phyloP scores from a whole-genome alignment of 495 filamentous ascomycete species.

The Daldinia loculata region DNA sequence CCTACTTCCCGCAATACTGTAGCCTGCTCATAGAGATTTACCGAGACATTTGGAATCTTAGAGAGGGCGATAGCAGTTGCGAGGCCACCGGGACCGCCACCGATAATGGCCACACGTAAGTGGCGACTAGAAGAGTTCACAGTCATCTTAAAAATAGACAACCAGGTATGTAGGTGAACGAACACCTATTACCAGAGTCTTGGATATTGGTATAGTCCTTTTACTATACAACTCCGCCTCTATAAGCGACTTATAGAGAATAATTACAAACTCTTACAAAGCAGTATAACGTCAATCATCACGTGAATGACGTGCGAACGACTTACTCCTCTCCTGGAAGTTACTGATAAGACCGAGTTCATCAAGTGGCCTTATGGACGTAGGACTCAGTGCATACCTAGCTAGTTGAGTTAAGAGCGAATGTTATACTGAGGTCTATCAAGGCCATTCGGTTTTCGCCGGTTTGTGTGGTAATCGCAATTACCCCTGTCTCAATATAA shows the following conservation, averaged over 20 bases:
- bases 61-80: conserved; percentile 60
- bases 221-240: background rate
- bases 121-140: conserved; percentile 20
- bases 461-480: background rate
- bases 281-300: conserved; percentile 42
- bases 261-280: conserved; percentile 38
- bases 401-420: background rate
- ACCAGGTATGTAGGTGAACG: background rate
- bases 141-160: conserved; percentile 22
- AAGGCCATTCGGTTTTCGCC: background rate
- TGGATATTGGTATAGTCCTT: background rate
- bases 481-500: conserved; percentile 1
- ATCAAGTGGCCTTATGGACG: conserved; percentile 23
- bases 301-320: conserved; percentile 43
- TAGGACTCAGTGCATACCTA: conserved; percentile 10
- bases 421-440: background rate
- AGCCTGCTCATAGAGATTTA: conserved; percentile 60
- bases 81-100: conserved; percentile 60
- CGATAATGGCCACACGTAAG: conserved; percentile 52
- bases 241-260: background rate
- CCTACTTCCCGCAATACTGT: conserved; percentile 58
- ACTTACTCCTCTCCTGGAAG: background rate
- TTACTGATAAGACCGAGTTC: conserved; percentile 23
- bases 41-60: conserved; percentile 53
- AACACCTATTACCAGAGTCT: background rate